Conservation (phyloP, 2,329 filamentous ascomycete species). For the Aphanocladium album region DNA sequence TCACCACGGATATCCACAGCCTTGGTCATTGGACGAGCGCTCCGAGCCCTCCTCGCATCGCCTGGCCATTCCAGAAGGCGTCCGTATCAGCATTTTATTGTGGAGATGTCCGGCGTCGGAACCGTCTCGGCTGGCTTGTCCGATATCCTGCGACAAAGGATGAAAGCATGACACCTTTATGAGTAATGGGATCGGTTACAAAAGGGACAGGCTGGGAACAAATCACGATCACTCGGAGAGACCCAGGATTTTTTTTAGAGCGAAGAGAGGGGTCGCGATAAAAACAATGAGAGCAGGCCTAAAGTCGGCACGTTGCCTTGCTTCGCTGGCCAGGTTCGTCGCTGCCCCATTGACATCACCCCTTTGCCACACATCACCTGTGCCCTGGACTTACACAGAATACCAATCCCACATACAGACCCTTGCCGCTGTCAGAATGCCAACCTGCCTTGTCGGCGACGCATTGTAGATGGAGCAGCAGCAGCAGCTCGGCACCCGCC, state of each 20-base stretch:
- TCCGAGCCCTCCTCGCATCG: not conserved
- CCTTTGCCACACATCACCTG: not conserved
- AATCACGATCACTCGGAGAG: not conserved
- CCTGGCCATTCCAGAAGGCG: not conserved
- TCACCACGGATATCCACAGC: not conserved
- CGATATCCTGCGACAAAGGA: not conserved
- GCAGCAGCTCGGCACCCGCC: not conserved
- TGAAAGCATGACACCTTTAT: constrained; percentile 9
- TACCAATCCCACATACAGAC: not conserved
- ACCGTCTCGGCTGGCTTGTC: constrained; percentile 3
- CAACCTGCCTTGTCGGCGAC: not conserved
- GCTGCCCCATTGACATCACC: not conserved
- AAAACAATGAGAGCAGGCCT: not conserved
- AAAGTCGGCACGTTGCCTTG: not conserved
- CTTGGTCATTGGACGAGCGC: not conserved
- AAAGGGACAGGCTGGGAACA: not conserved
- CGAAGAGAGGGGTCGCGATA: constrained; percentile 9
- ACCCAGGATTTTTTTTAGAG: not conserved
- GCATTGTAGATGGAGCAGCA: not conserved
- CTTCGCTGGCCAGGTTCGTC: constrained; percentile 1
- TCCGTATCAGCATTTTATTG: not conserved
- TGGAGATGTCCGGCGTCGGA: constrained; percentile 9
- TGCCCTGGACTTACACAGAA: not conserved
- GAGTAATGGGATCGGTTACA: constrained; percentile 9
- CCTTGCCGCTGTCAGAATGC: not conserved